Percentiles rank a stretch among this genome's conserved stretches.
Evolutionary conservation across 169 alveolate genomes (phyloP).

Genomic region (Amoebophrya sp.): DNA sequence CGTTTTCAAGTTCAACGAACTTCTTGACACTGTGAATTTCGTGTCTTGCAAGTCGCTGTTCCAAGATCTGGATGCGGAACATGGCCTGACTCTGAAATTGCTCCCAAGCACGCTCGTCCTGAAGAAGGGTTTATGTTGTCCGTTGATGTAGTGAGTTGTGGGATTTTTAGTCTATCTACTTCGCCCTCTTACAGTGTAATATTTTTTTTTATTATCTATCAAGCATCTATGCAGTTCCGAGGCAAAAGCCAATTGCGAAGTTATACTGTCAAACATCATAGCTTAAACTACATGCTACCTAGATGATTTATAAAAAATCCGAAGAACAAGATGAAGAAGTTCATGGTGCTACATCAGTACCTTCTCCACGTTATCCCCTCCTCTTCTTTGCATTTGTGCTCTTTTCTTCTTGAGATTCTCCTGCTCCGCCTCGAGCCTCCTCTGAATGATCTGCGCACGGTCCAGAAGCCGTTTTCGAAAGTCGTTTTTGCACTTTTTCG

Average conservation of each 20-base stretch:
- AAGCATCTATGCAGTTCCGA: too few species aligned
- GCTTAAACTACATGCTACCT: too few species aligned
- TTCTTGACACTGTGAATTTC: constrained; percentile 27
- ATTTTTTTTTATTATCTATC: too few species aligned
- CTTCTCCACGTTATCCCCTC: constrained; percentile 23
- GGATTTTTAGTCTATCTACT: too few species aligned
- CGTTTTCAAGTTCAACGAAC: constrained; percentile 27
- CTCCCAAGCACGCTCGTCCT: constrained; percentile 11
- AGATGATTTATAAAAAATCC: too few species aligned
- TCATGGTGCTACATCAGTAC: neutral
- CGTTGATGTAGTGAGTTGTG: too few species aligned
- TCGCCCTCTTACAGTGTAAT: too few species aligned
- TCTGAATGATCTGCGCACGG: constrained; percentile 67
- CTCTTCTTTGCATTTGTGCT: constrained; percentile 24
- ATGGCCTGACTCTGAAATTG: constrained; percentile 21
- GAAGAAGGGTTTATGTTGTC: too few species aligned
- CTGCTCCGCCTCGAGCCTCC: constrained; percentile 61
- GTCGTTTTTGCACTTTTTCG: constrained; percentile 51
- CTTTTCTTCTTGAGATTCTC: constrained; percentile 23
- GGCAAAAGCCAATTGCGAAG: too few species aligned
- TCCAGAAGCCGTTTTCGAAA: constrained; percentile 61
- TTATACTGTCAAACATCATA: too few species aligned
- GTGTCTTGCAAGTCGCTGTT: constrained; percentile 30
- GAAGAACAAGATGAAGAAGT: too few species aligned
- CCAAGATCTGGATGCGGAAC: constrained; percentile 34